Percentiles rank a stretch among this genome's conserved stretches.
Evolutionary conservation across 169 alveolate species (phyloP).

Genomic region (Eimeria maxima): DNA sequence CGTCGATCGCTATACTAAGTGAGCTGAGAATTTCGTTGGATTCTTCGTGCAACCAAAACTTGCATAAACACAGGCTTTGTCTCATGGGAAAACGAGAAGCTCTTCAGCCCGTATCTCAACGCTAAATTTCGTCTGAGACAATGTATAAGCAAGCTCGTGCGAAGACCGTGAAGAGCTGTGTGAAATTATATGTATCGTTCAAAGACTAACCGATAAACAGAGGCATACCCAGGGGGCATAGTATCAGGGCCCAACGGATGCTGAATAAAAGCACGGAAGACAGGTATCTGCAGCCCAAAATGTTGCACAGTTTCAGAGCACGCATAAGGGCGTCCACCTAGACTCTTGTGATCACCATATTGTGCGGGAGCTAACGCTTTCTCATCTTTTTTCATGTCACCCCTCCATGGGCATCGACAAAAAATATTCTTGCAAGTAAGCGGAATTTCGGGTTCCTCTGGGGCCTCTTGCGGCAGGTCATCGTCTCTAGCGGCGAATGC

Average conservation of each 20-base stretch:
- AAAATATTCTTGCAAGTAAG: constrained; percentile 65
- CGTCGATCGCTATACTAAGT: neutral
- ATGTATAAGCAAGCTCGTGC: neutral
- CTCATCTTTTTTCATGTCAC: constrained; percentile 70
- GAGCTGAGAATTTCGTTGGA: neutral
- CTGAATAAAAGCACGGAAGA: constrained; percentile 58
- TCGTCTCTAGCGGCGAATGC: constrained; percentile 78
- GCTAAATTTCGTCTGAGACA: too few species aligned
- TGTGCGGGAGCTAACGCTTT: constrained; percentile 35
- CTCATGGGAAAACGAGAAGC: neutral
- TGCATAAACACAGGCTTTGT: neutral
- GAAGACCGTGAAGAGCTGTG: neutral
- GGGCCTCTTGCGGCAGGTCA: constrained; percentile 59
- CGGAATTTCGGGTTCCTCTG: constrained; percentile 47
- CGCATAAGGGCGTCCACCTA: neutral
- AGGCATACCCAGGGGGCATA: constrained; percentile 74
- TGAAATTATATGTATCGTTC: neutral
- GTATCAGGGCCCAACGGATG: constrained; percentile 74
- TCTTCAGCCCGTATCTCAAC: too few species aligned
- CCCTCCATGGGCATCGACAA: constrained; percentile 75
- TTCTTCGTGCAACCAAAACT: neutral
- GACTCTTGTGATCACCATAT: neutral
- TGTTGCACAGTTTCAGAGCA: neutral
- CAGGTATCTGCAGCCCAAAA: constrained; percentile 23
- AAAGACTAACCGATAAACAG: constrained; percentile 63